Evolutionary conservation across 2,329 filamentous ascomycete genomes (phyloP).

Genomic region (Colletotrichum echinochloae): DNA sequence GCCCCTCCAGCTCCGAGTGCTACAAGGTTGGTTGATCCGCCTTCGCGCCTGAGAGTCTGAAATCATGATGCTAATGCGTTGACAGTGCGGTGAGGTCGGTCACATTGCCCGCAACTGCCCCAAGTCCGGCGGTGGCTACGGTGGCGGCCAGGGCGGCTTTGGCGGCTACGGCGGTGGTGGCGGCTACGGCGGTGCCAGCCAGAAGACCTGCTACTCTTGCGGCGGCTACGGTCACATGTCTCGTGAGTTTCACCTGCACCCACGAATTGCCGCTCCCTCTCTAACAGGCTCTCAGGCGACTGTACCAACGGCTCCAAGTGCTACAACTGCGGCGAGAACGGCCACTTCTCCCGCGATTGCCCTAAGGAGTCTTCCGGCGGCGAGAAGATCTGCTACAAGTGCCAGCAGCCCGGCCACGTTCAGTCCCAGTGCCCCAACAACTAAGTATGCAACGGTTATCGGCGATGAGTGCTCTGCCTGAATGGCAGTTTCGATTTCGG

Average conservation of each 20-base stretch:
- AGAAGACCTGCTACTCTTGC: conserved; percentile 98
- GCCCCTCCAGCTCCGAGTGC: conserved; percentile 75
- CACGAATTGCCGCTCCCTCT: background rate
- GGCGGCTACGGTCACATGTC: conserved; percentile 98
- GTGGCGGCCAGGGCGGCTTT: conserved; percentile 61
- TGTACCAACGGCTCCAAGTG: conserved; percentile 99
- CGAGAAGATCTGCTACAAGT: conserved; percentile 99
- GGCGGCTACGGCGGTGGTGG: conserved; percentile 61
- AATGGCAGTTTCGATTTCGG: conserved; percentile 25
- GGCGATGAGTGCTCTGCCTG: conserved; percentile 39
- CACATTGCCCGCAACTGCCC: conserved; percentile 95
- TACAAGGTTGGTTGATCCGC: conserved; percentile 74
- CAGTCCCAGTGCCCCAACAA: conserved; percentile 94
- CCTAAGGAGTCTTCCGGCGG: conserved; percentile 86
- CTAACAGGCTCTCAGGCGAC: conserved; percentile 67
- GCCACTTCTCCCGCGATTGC: conserved; percentile 96
- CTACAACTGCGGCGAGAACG: conserved; percentile 98
- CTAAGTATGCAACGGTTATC: conserved; percentile 51
- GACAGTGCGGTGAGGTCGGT: conserved; percentile 87
- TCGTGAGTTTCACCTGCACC: conserved; percentile 62
- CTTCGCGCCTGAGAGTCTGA: background rate
- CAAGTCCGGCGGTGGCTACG: conserved; percentile 66
- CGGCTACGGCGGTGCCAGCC: conserved; percentile 63
- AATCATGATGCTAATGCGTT: conserved; percentile 29
- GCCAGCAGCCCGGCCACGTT: conserved; percentile 85